These are phyloP conservation scores for Prunus davidiana DNA, from an alignment of 306 rosid genomes.

Conservation along the genomic window DNA sequence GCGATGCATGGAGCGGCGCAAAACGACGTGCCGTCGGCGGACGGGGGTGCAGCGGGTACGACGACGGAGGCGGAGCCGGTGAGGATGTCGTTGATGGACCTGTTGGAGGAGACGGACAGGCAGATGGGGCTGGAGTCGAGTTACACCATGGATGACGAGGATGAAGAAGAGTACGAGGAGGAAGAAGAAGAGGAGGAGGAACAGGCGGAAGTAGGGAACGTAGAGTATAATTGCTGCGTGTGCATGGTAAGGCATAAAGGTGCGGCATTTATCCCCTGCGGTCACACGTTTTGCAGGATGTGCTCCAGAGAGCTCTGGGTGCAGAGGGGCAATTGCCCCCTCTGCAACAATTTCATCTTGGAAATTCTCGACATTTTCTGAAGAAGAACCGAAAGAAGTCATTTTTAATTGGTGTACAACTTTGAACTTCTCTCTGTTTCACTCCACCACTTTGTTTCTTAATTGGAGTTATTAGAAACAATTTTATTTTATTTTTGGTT, in stretches of 20 bases:
- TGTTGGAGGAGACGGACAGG: constrained; percentile 71
- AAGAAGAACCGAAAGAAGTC: constrained; percentile 6
- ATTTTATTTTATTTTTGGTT: background rate
- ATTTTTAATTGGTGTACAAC: no score
- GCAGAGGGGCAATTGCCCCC: constrained; percentile 73
- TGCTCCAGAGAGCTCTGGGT: constrained; percentile 82
- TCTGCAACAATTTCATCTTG: constrained; percentile 66
- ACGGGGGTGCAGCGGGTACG: constrained; percentile 14
- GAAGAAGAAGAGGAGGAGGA: constrained; percentile 18
- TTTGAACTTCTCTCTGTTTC: no score
- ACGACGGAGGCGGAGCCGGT: constrained; percentile 22
- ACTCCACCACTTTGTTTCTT: background rate
- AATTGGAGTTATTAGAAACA: background rate
- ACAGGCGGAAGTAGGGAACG: constrained; percentile 12
- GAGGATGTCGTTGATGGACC: constrained; percentile 85
- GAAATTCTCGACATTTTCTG: constrained; percentile 79
- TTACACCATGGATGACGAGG: constrained; percentile 42
- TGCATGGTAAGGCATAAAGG: constrained; percentile 87
- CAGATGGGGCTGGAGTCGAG: constrained; percentile 58
- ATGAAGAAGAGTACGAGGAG: constrained; percentile 26
- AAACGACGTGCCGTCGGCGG: constrained; percentile 29
- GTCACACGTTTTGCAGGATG: constrained; percentile 76
- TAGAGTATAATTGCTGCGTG: constrained; percentile 64
- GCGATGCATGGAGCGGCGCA: constrained; percentile 34
- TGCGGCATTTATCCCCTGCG: constrained; percentile 58